Conservation (phyloP, 2,329 filamentous ascomycete genomes). For the Talaromyces piceae region DNA sequence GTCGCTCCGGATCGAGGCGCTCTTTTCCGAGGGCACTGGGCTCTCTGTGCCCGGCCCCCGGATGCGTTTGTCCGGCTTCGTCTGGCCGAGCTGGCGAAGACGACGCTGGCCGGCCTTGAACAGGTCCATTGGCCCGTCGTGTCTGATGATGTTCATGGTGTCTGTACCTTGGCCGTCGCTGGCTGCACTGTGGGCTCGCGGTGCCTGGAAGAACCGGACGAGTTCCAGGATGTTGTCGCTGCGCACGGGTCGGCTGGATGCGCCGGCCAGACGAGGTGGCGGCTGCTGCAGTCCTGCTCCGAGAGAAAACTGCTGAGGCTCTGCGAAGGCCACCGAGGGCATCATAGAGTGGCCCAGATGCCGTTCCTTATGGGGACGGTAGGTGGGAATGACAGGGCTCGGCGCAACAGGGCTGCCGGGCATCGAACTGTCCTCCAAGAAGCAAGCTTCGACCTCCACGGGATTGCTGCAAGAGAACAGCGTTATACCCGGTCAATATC, state of each 20-base stretch:
- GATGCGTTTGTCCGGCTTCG: slow-evolving; percentile 15
- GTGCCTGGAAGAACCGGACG: slow-evolving; percentile 29
- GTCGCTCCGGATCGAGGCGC: background rate
- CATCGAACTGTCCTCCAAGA: slow-evolving; percentile 5
- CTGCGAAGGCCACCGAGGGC: slow-evolving; percentile 7
- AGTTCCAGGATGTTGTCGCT: slow-evolving; percentile 29
- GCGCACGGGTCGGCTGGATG: slow-evolving; percentile 21
- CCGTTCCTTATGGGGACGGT: slow-evolving; percentile 11
- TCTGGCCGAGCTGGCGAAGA: slow-evolving; percentile 26
- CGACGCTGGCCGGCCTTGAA: slow-evolving; percentile 28
- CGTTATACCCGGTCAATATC: too few species aligned
- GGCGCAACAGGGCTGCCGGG: slow-evolving; percentile 24
- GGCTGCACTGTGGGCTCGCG: slow-evolving; percentile 12
- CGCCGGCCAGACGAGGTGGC: slow-evolving; percentile 25
- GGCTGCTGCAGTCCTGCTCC: slow-evolving; percentile 10
- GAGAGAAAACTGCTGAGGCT: slow-evolving; percentile 1
- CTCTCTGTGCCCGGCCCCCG: slow-evolving; percentile 4
- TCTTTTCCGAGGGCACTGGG: background rate
- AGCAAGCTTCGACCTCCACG: too few species aligned
- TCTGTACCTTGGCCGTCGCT: background rate
- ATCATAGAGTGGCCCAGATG: slow-evolving; percentile 1
- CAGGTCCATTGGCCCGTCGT: slow-evolving; percentile 21
- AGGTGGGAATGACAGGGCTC: slow-evolving; percentile 28
- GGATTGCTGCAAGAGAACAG: too few species aligned
- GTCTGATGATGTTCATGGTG: slow-evolving; percentile 13